phyloP scores from a whole-genome alignment of 768 basidiomycete genomes.

The Lactifluus echinatus region DNA sequence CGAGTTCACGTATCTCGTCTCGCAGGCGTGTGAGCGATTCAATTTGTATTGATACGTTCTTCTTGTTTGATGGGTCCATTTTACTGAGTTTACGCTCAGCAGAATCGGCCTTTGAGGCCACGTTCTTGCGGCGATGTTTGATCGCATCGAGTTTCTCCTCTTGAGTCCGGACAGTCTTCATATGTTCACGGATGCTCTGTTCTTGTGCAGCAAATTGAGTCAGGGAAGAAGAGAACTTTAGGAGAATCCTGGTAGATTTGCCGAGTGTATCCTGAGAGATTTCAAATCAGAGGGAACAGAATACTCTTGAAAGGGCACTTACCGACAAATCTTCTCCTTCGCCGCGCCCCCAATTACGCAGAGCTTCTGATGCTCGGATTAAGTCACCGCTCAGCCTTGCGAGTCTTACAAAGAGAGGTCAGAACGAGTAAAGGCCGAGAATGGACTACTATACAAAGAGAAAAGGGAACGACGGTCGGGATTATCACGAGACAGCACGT shows the following conservation, averaged over 20 bases:
- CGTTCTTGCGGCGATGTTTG: conserved; percentile 55
- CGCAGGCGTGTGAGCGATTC: conserved; percentile 61
- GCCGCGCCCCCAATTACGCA: conserved; percentile 63
- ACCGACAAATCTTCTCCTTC: conserved; percentile 82
- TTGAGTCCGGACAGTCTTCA: conserved; percentile 75
- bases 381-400: conserved; percentile 61
- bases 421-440: background rate
- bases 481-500: background rate
- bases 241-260: conserved; percentile 58
- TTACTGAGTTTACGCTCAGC: conserved; percentile 86
- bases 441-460: background rate
- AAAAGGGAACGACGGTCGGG: background rate
- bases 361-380: conserved; percentile 59
- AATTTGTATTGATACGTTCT: conserved; percentile 66
- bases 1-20: conserved; percentile 69
- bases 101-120: conserved; percentile 64
- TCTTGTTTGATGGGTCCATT: conserved; percentile 88
- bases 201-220: conserved; percentile 64
- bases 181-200: conserved; percentile 54
- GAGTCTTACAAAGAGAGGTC: conserved; percentile 32
- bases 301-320: conserved; percentile 23
- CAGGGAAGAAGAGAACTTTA: conserved; percentile 59
- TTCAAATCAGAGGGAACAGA: background rate
- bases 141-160: conserved; percentile 80
- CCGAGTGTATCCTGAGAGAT: conserved; percentile 57